phyloP scores from a whole-genome alignment of 2,329 filamentous ascomycete species.

The Alternaria dauci region DNA sequence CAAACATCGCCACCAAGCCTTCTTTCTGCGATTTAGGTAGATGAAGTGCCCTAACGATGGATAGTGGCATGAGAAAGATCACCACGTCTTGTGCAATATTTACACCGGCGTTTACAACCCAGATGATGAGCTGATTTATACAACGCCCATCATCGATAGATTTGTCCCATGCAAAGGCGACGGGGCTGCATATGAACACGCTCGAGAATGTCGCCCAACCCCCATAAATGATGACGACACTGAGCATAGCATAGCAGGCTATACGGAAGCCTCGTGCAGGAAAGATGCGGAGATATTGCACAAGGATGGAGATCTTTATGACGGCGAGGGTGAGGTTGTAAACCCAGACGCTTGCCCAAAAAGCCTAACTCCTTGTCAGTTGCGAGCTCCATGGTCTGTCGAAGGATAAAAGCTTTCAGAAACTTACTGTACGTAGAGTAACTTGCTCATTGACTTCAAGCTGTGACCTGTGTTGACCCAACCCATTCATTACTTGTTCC shows the following conservation, averaged over 20 bases:
- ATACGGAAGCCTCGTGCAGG: conserved; percentile 37
- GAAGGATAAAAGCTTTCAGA: background rate
- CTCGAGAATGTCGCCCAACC: conserved; percentile 44
- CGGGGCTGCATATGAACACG: conserved; percentile 45
- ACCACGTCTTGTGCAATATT: conserved; percentile 47
- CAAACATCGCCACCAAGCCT: conserved; percentile 49
- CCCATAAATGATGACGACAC: conserved; percentile 35
- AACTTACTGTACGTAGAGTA: conserved; percentile 25
- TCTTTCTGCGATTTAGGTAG: conserved; percentile 48
- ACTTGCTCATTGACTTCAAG: conserved; percentile 21
- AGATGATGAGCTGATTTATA: conserved; percentile 40
- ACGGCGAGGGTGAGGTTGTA: conserved; percentile 44
- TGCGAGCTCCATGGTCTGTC: background rate
- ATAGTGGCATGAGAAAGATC: conserved; percentile 45
- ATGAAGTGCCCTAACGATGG: conserved; percentile 40
- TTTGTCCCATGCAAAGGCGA: conserved; percentile 46
- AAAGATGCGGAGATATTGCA: conserved; percentile 47
- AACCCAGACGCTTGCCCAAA: conserved; percentile 47
- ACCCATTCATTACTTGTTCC: conserved; percentile 43
- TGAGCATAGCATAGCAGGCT: conserved; percentile 39
- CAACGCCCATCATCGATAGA: conserved; percentile 36
- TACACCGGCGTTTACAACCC: conserved; percentile 42
- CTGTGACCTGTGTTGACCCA: conserved; percentile 34
- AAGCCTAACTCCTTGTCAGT: conserved; percentile 37
- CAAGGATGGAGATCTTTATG: conserved; percentile 45